Evolutionary conservation across 352 stramenopile genomes (phyloP), one percentile per base, ranked within the genome.

Genomic region (Globisporangium spiculum): DNA sequence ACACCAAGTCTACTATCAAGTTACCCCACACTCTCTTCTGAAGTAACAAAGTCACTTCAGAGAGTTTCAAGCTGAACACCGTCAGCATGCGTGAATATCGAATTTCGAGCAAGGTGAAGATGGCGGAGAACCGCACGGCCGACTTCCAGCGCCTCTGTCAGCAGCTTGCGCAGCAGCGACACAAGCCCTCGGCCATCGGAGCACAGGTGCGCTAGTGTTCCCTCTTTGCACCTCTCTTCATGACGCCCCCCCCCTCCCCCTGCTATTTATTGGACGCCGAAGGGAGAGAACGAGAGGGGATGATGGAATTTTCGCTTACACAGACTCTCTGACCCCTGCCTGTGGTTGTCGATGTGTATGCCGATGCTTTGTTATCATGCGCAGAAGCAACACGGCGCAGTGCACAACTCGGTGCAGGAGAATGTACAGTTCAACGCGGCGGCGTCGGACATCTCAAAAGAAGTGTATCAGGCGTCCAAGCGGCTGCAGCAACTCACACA

Each of bases 361-460:
- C 20, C 3, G 56, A 16, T 14, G 20, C 22, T 34, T n/a, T 32
- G 18, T 14, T 24, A 24, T 27, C 7, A 14, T 24, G 32, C 7
- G 36, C 10, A 24, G 62, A 66, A 78, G 73, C 79, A 91, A 78
- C 75, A 77, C 22, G 62, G 70, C 14, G 36, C 18, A 18, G 24
- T 34, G 7, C 81, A 79, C 22, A 79, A 74, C 26, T 74, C 78
- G 18, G 74, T 92, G 30, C 77, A 89, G 61, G 84, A 93, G 74
- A 92, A 90, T 71, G 78, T 76, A 7, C 82, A 93, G 66, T 94
- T 94, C 66, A 94, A 92, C 63, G 85, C 84, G 10, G 83, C 84
- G 0, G 87, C 87, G 22, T 91, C 80, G 24, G 87, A 93, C 59
- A 86, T 94, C 54, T 94, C 87, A 14, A 93, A 90, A 60, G 87